These are phyloP conservation scores for Trichoderma virens DNA, from an alignment of 495 filamentous ascomycete genomes.

Conservation along the genomic window DNA sequence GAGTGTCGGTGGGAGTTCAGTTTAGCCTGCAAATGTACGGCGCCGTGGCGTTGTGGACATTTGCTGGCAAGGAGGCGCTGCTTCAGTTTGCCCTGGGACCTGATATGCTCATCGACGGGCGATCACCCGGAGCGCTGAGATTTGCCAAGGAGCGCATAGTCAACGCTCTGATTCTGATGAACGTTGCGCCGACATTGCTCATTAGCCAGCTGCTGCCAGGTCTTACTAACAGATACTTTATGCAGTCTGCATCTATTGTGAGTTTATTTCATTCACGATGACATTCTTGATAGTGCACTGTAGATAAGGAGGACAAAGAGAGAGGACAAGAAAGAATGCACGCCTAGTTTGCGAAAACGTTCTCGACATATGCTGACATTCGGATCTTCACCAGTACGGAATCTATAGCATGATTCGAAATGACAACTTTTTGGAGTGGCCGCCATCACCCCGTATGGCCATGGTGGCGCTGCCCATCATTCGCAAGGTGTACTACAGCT, in stretches of 20 bases:
- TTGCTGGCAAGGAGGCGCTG: conserved; percentile 29
- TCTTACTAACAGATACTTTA: conserved; percentile 21
- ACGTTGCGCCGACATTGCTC: conserved; percentile 33
- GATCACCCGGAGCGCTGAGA: not conserved
- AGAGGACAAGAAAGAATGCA: too few relatives aligned
- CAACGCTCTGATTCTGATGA: conserved; percentile 20
- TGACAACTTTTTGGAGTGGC: conserved; percentile 45
- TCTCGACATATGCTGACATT: not conserved
- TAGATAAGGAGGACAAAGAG: too few relatives aligned
- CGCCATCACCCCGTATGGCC: conserved; percentile 64
- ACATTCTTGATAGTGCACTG: too few relatives aligned
- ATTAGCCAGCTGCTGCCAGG: conserved; percentile 25
- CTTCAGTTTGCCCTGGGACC: conserved; percentile 13
- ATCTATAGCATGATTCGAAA: conserved; percentile 17
- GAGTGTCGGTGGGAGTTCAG: conserved; percentile 46
- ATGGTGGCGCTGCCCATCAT: conserved; percentile 61
- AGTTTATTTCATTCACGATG: conserved; percentile 8
- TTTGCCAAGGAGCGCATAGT: conserved; percentile 1
- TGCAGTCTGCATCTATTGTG: conserved; percentile 31
- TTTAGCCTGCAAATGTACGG: conserved; percentile 35
- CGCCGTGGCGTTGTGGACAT: conserved; percentile 22
- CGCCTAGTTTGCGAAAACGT: too few relatives aligned
- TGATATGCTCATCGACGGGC: not conserved
- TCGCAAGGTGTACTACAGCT: conserved; percentile 56
- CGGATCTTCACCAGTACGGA: conserved; percentile 18